Percentiles rank a stretch among this genome's conserved stretches.
Conservation (phyloP, 768 basidiomycete genomes). For the Pholiota microspora region DNA sequence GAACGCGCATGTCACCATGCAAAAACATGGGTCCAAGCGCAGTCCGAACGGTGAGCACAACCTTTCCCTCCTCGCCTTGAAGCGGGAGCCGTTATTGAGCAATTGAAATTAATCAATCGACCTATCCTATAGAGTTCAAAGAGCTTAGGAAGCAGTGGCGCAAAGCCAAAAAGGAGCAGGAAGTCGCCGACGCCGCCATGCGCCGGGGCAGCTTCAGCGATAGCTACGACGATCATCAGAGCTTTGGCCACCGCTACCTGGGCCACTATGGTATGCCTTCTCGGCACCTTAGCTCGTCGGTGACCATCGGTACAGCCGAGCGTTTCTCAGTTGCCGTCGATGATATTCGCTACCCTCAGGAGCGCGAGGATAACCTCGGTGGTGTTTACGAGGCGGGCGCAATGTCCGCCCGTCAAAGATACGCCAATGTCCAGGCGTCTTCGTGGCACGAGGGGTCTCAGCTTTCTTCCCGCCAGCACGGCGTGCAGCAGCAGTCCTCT, state of each 20-base stretch:
- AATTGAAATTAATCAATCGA: constrained; percentile 16
- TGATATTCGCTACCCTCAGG: constrained; percentile 30
- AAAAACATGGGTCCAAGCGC: constrained; percentile 90
- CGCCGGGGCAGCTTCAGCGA: constrained; percentile 34
- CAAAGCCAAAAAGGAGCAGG: constrained; percentile 82
- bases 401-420: constrained; percentile 28
- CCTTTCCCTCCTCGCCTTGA: constrained; percentile 8
- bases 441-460: constrained; percentile 33
- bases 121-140: constrained; percentile 78
- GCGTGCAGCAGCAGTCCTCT: constrained; percentile 11
- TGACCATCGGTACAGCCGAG: constrained; percentile 26
- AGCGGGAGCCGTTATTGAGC: constrained; percentile 9
- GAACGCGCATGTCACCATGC: constrained; percentile 98
- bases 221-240: constrained; percentile 28
- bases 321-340: constrained; percentile 30
- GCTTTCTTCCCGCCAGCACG: constrained; percentile 11
- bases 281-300: constrained; percentile 29
- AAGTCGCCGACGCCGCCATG: constrained; percentile 26
- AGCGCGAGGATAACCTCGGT: constrained; percentile 29
- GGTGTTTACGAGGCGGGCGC: constrained; percentile 20
- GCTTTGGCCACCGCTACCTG: constrained; percentile 27
- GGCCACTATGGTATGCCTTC: constrained; percentile 23
- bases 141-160: constrained; percentile 97
- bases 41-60: constrained; percentile 76
- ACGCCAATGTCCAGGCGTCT: constrained; percentile 25